Conservation (phyloP, 1,139 yeast genomes). For the Protomyces inundatus region DNA sequence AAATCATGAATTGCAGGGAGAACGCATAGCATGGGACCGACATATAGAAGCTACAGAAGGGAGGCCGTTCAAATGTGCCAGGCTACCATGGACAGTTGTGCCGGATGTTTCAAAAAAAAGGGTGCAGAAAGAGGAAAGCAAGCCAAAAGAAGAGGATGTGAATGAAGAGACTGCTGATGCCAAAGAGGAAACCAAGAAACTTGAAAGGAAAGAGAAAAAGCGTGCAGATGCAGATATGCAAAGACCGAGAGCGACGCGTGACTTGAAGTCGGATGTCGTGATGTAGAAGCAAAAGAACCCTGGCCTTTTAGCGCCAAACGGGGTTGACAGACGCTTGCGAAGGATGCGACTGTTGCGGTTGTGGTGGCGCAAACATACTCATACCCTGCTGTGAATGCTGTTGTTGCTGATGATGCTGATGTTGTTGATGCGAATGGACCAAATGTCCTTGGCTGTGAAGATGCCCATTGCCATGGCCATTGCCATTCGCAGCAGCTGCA, state of each 20-base stretch:
- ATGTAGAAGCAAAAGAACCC: not conserved
- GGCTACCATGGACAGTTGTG: too few relatives aligned
- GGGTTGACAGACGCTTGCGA: slow-evolving; percentile 15
- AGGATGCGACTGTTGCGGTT: not conserved
- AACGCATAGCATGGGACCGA: too few relatives aligned
- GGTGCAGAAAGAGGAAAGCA: too few relatives aligned
- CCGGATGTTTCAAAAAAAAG: too few relatives aligned
- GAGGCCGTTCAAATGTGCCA: too few relatives aligned
- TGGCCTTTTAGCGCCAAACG: slow-evolving; percentile 10
- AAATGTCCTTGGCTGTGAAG: too few relatives aligned
- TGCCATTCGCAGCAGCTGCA: slow-evolving; percentile 7
- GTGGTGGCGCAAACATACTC: not conserved
- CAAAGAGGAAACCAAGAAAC: not conserved
- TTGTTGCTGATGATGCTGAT: not conserved
- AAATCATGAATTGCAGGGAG: too few relatives aligned
- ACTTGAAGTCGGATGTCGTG: not conserved
- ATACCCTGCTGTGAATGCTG: not conserved
- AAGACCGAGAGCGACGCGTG: not conserved
- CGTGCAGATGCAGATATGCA: too few relatives aligned
- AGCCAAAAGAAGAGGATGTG: too few relatives aligned
- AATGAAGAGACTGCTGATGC: not conserved
- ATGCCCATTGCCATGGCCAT: not conserved
- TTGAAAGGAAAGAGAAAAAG: not conserved
- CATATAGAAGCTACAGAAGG: too few relatives aligned
- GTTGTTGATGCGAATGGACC: not conserved